A percentile compares a stretch with the other conserved stretches of the same genome.
Evolutionary conservation across 2,329 filamentous ascomycete species (phyloP).

Genomic region (Fusarium chlamydosporum): DNA sequence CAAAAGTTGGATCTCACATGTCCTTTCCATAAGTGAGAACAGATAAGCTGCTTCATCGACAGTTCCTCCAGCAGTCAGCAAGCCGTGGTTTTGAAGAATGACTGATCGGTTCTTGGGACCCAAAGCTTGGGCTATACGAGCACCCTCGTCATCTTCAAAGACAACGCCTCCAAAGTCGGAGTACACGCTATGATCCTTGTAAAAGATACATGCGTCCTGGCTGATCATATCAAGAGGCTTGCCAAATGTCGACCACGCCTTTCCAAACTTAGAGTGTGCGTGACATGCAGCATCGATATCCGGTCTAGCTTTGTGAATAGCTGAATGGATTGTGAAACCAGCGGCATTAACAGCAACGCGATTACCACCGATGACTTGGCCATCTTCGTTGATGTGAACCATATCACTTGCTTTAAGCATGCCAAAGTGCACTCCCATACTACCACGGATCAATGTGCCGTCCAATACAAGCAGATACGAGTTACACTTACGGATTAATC

Average conservation of each 20-base stretch:
- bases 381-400: conserved; percentile 71
- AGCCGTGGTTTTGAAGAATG: conserved; percentile 74
- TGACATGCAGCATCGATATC: conserved; percentile 74
- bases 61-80: conserved; percentile 73
- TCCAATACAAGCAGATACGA: neutral
- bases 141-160: conserved; percentile 71
- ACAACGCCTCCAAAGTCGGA: conserved; percentile 74
- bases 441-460: conserved; percentile 4
- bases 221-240: conserved; percentile 72
- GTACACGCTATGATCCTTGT: conserved; percentile 71
- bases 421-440: conserved; percentile 71
- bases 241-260: conserved; percentile 73
- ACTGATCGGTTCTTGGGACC: conserved; percentile 66
- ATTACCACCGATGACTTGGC: conserved; percentile 72
- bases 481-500: conserved; percentile 68
- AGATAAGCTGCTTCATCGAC: conserved; percentile 77
- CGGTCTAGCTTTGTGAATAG: conserved; percentile 70
- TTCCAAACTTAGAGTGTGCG: conserved; percentile 70
- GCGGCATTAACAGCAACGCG: conserved; percentile 69
- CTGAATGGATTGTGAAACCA: conserved; percentile 74
- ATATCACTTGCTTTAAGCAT: conserved; percentile 73
- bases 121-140: conserved; percentile 69
- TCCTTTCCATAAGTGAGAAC: conserved; percentile 60
- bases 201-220: conserved; percentile 71
- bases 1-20: conserved; percentile 54